phyloP scores from a whole-genome alignment of 2,329 filamentous ascomycete species.

The Beauveria australis region DNA sequence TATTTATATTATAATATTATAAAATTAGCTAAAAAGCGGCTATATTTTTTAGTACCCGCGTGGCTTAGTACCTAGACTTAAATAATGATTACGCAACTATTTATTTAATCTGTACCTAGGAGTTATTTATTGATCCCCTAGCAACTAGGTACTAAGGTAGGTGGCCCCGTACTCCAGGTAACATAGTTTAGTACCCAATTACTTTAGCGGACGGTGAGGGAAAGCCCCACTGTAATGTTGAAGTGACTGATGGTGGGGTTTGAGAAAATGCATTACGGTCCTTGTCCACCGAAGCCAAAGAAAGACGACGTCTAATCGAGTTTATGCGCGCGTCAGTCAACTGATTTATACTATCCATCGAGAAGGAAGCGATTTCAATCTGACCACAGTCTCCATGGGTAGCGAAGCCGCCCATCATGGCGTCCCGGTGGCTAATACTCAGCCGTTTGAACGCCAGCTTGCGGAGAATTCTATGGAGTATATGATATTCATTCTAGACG shows the following conservation, averaged over 20 bases:
- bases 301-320: neutral
- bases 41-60: too few relatives aligned
- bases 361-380: neutral
- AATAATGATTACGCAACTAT: too few relatives aligned
- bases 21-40: too few relatives aligned
- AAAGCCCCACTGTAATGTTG: neutral
- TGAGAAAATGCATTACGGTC: neutral
- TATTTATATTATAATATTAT: too few relatives aligned
- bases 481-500: slow-evolving; percentile 60
- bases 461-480: slow-evolving; percentile 80
- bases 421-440: neutral
- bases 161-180: too few relatives aligned
- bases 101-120: too few relatives aligned
- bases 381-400: neutral
- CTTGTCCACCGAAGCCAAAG: neutral
- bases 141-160: too few relatives aligned
- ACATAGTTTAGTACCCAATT: too few relatives aligned
- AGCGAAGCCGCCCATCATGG: neutral
- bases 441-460: slow-evolving; percentile 26
- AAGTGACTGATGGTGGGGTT: neutral
- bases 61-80: too few relatives aligned
- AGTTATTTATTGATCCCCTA: too few relatives aligned
- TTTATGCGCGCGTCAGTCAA: neutral
- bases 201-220: neutral
- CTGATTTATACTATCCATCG: neutral